phyloP scores from a whole-genome alignment of 2,329 filamentous ascomycete genomes.

The Aspergillus alliaceus region DNA sequence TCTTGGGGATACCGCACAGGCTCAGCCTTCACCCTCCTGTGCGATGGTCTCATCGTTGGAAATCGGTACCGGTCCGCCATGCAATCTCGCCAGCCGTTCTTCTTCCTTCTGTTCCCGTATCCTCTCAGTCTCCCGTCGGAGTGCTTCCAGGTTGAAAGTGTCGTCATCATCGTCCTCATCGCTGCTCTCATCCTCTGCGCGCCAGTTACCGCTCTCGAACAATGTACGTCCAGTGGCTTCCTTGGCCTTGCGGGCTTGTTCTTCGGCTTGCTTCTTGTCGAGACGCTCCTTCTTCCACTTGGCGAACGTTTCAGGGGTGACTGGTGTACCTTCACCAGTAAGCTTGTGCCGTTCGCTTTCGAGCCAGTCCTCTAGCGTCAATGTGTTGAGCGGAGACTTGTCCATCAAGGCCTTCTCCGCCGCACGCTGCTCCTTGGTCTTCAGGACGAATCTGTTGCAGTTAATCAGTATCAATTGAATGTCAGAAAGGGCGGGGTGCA shows the following conservation, averaged over 20 bases:
- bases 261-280: slow-evolving; percentile 93
- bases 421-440: slow-evolving; percentile 94
- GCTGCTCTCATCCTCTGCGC: slow-evolving; percentile 62
- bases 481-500: slow-evolving; percentile 1
- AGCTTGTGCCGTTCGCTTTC: slow-evolving; percentile 96
- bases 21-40: slow-evolving; percentile 31
- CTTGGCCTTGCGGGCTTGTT: slow-evolving; percentile 85
- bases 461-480: slow-evolving; percentile 14
- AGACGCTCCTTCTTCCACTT: slow-evolving; percentile 96
- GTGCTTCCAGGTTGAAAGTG: slow-evolving; percentile 76
- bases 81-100: slow-evolving; percentile 55
- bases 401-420: slow-evolving; percentile 95
- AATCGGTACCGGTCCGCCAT: slow-evolving; percentile 26
- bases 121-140: slow-evolving; percentile 82
- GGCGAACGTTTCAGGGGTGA: slow-evolving; percentile 87
- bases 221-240: slow-evolving; percentile 92
- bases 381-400: slow-evolving; percentile 89
- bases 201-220: slow-evolving; percentile 97
- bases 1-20: slow-evolving; percentile 15
- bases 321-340: slow-evolving; percentile 85
- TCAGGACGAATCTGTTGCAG: slow-evolving; percentile 76
- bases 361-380: slow-evolving; percentile 95
- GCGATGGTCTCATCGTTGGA: slow-evolving; percentile 19
- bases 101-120: slow-evolving; percentile 74
- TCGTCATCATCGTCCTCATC: slow-evolving; percentile 61